A percentile compares a stretch with the other conserved stretches of the same genome.
Conservation (phyloP, 2,329 filamentous ascomycete species). For the Penicillium sp. region DNA sequence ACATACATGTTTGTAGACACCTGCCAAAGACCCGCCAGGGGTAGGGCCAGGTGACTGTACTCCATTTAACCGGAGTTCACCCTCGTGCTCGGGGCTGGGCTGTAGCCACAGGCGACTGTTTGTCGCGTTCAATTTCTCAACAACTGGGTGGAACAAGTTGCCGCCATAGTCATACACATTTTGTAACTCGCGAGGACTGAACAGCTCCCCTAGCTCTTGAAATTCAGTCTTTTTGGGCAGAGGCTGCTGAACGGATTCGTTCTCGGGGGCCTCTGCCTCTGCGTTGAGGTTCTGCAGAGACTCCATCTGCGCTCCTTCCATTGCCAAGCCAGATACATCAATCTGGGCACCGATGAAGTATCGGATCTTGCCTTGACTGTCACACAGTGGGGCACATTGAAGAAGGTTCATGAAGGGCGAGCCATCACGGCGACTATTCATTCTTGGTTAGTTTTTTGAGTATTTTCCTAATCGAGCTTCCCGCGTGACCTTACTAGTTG, state of each 20-base stretch:
- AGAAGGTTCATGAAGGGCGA: conserved; percentile 78
- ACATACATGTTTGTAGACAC: conserved; percentile 64
- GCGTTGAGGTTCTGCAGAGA: conserved; percentile 59
- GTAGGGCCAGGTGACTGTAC: neutral
- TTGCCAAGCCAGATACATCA: conserved; percentile 71
- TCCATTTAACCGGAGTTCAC: conserved; percentile 8
- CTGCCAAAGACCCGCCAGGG: conserved; percentile 35
- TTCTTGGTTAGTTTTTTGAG: conserved; percentile 11
- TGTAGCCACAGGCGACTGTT: conserved; percentile 25
- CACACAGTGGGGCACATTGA: conserved; percentile 72
- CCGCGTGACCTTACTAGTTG: conserved; percentile 64
- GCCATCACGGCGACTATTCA: conserved; percentile 67
- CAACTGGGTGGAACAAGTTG: conserved; percentile 44
- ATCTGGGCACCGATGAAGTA: conserved; percentile 77
- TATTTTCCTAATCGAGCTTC: neutral
- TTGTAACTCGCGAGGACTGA: conserved; percentile 70
- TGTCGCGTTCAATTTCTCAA: conserved; percentile 17
- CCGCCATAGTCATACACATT: conserved; percentile 69
- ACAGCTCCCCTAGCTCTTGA: conserved; percentile 70
- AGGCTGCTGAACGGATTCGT: conserved; percentile 30
- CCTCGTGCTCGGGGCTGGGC: conserved; percentile 24
- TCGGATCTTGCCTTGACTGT: conserved; percentile 68
- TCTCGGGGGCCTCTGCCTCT: conserved; percentile 33
- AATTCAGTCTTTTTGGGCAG: conserved; percentile 63
- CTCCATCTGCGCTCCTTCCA: conserved; percentile 69